A percentile compares a stretch with the other conserved stretches of the same genome.
Conservation (phyloP, 192 early-diverging fungal species). For the Dispira parvispora region DNA sequence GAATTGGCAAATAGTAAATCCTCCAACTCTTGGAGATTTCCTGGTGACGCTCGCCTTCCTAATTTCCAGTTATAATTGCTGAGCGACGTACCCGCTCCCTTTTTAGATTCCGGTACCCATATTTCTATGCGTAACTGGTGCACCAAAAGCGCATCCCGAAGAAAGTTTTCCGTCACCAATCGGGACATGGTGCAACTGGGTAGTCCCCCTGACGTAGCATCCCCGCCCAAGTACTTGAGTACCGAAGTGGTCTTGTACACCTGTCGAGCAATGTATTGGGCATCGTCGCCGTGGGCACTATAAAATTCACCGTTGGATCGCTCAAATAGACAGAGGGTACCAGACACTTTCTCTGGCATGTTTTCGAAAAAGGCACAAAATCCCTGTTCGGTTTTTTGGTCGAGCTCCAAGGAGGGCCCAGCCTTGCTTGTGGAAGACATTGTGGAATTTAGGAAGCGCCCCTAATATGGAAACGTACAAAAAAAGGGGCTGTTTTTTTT, state of each 20-base stretch:
- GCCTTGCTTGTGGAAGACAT: slow-evolving; percentile 9
- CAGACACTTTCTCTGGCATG: slow-evolving; percentile 14
- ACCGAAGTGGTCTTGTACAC: slow-evolving; percentile 87
- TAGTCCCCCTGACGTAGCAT: slow-evolving; percentile 35
- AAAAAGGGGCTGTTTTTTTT: no score
- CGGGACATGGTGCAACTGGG: slow-evolving; percentile 66
- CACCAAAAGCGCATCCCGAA: slow-evolving; percentile 62
- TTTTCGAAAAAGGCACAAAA: slow-evolving; percentile 20
- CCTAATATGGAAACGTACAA: no score
- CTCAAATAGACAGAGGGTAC: slow-evolving; percentile 30
- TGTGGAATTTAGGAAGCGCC: no score
- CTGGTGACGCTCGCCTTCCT: slow-evolving; percentile 65
- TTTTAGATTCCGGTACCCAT: slow-evolving; percentile 36
- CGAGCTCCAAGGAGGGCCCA: slow-evolving; percentile 19
- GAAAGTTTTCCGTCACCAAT: slow-evolving; percentile 52
- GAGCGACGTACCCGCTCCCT: slow-evolving; percentile 16
- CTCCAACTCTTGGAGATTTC: slow-evolving; percentile 83
- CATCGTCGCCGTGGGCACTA: slow-evolving; percentile 78
- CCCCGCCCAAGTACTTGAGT: slow-evolving; percentile 74
- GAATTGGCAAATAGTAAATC: slow-evolving; percentile 66
- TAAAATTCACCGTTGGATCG: slow-evolving; percentile 52
- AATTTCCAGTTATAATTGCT: slow-evolving; percentile 31
- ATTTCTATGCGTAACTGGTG: slow-evolving; percentile 71
- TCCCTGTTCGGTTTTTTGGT: slow-evolving; percentile 23
- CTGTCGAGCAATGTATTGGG: slow-evolving; percentile 62